phyloP scores from a whole-genome alignment of 805 yeast species.

The Lipomyces lipofer region DNA sequence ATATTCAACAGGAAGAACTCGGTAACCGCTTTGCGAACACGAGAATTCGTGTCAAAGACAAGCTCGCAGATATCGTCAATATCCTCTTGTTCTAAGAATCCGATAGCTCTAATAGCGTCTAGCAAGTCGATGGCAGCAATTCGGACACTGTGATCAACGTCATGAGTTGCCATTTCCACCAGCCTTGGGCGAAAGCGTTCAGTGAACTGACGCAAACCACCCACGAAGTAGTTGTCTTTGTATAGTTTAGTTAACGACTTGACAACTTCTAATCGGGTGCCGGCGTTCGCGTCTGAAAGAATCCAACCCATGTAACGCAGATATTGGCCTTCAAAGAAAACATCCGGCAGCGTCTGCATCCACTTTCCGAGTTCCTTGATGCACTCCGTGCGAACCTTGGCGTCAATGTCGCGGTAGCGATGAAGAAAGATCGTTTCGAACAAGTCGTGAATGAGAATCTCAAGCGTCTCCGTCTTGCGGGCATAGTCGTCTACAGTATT shows the following conservation, averaged over 20 bases:
- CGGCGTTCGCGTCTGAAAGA: slow-evolving; percentile 64
- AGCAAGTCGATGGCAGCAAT: slow-evolving; percentile 53
- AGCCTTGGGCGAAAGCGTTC: slow-evolving; percentile 68
- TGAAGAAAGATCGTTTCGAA: slow-evolving; percentile 67
- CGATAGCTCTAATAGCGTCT: slow-evolving; percentile 56
- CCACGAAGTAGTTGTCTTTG: slow-evolving; percentile 47
- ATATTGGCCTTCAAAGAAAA: slow-evolving; percentile 66
- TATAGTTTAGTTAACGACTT: slow-evolving; percentile 55
- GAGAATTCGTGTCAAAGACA: slow-evolving; percentile 41
- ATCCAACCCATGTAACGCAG: slow-evolving; percentile 83
- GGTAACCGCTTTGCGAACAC: slow-evolving; percentile 50
- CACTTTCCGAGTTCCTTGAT: slow-evolving; percentile 63
- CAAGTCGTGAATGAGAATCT: slow-evolving; percentile 62
- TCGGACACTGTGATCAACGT: slow-evolving; percentile 58
- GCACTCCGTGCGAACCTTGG: slow-evolving; percentile 69
- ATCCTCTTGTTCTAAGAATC: slow-evolving; percentile 65
- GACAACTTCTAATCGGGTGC: slow-evolving; percentile 66
- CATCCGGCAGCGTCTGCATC: slow-evolving; percentile 70
- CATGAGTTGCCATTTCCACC: slow-evolving; percentile 60
- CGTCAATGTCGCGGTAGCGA: slow-evolving; percentile 79
- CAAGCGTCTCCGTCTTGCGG: slow-evolving; percentile 53
- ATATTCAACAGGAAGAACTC: slow-evolving; percentile 48
- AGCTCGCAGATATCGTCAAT: slow-evolving; percentile 47
- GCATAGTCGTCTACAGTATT: slow-evolving; percentile 52
- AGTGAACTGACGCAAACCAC: slow-evolving; percentile 75